phyloP scores from a whole-genome alignment of 306 rosid species.

The Sindora glabra region DNA sequence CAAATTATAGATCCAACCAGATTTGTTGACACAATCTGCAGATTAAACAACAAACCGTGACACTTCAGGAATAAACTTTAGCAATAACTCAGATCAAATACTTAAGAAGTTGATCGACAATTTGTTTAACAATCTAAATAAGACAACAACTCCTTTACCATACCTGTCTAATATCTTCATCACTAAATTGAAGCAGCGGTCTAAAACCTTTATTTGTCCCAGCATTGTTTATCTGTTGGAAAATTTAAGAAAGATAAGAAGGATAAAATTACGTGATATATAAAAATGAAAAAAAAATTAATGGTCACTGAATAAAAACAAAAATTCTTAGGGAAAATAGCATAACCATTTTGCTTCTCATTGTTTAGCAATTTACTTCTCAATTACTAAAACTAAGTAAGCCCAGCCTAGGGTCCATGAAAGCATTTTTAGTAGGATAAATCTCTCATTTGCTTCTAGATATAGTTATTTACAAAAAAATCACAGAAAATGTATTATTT shows the following conservation, averaged over 20 bases:
- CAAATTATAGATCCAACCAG: conserved; percentile 87
- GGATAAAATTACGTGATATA: not conserved
- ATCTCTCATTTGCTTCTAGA: no score
- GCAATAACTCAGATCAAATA: no score
- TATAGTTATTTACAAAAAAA: no score
- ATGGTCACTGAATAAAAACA: not conserved
- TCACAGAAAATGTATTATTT: no score
- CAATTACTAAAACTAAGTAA: not conserved
- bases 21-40: conserved; percentile 90
- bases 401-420: no score
- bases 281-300: not conserved
- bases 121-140: not conserved
- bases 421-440: no score
- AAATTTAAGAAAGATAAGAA: not conserved
- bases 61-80: no score
- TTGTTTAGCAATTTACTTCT: not conserved
- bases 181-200: conserved; percentile 80
- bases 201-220: conserved; percentile 93
- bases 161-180: conserved; percentile 93
- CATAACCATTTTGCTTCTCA: not conserved
- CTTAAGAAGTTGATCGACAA: not conserved
- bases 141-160: not conserved
- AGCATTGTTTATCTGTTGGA: conserved; percentile 79
- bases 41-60: not conserved
- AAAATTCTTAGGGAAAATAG: not conserved